Base-by-base conservation (phyloP, 2,329 filamentous ascomycete species). In the Macroventuria anomochaeta region DNA sequence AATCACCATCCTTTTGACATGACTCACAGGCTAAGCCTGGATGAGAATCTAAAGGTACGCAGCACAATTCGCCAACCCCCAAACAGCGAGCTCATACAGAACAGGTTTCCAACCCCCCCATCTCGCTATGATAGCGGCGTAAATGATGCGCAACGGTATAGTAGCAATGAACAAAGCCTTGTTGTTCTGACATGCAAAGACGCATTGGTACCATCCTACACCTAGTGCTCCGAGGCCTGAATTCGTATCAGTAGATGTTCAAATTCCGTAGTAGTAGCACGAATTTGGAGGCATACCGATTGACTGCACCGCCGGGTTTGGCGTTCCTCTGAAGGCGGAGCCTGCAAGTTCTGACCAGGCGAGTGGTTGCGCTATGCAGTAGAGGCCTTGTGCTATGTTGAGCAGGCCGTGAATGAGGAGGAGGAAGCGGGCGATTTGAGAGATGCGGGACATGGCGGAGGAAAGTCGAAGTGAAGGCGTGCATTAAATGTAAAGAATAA, bases 151-250 rank as follows among this genome's bases (percentile, higher is more conserved):
- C 8, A 50, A 17, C 17, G 46, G 46, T 15, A 61, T 50, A 1
- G 53, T 58, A 13, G 52, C 52, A 15, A 44, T 26, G 4, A 62
- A 39, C 43, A 62, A 25, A 2, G 32, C 29, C 11, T 41, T 33
- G 7, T 58, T 58, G 3, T 50, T 42, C 37, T 57, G 59, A 3
- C 48, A 37, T 17, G 47, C 52, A 13, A 57, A 58, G 12, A 62
- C 17, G n/a, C 55, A 46, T 26, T 62, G 52, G 33, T 58, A 61
- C 55, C 52, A 58, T 7, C 59, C 50, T 15, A 62, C 43, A 26
- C 49, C 55, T n/a, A 62, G 26, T 2, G 31, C 44, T 10, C 55
- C 55, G 2, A 62, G 49, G 15, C 59, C 59, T 60, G 23, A n/a
- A n/a, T n/a, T n/a, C n/a, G n/a, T n/a, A n/a, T n/a, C n/a, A n/a